A percentile compares a stretch with the other conserved stretches of the same genome.
Conservation (phyloP, 2,329 filamentous ascomycete genomes). For the Aphanocladium album region DNA sequence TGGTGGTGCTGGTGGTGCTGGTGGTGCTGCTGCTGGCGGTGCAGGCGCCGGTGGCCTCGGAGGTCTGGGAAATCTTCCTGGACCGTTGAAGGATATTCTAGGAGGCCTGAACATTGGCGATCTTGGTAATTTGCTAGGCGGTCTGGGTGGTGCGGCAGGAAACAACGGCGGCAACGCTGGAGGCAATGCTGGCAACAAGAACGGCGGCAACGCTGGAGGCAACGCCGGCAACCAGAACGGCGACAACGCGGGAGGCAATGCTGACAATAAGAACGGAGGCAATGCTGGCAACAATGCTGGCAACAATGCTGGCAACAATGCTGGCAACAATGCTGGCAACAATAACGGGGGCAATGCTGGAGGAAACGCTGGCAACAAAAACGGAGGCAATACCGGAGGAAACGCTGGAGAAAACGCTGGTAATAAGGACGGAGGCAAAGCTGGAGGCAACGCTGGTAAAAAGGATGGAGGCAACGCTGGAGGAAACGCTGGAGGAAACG, state of each 20-base stretch:
- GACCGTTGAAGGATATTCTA: background rate
- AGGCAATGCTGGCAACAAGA: background rate
- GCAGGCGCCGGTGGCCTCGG: background rate
- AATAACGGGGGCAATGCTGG: background rate
- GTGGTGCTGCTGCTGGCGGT: background rate
- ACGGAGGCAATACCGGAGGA: background rate
- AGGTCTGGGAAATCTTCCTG: background rate
- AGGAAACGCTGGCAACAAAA: background rate
- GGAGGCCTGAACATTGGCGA: background rate
- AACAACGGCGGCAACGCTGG: background rate
- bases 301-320: background rate
- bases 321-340: background rate
- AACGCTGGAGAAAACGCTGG: background rate
- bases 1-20: background rate
- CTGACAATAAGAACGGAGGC: background rate
- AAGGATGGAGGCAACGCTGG: background rate
- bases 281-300: background rate
- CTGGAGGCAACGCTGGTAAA: background rate
- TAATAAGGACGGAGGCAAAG: background rate
- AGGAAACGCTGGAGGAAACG: background rate
- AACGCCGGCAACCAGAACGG: too few species aligned
- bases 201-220: background rate
- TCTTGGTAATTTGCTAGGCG: background rate
- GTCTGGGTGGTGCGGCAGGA: background rate
- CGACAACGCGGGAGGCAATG: too few species aligned